These are phyloP conservation scores for Actinomortierella ambigua DNA, from an alignment of 371 early-diverging fungal genomes.

Conservation along the genomic window DNA sequence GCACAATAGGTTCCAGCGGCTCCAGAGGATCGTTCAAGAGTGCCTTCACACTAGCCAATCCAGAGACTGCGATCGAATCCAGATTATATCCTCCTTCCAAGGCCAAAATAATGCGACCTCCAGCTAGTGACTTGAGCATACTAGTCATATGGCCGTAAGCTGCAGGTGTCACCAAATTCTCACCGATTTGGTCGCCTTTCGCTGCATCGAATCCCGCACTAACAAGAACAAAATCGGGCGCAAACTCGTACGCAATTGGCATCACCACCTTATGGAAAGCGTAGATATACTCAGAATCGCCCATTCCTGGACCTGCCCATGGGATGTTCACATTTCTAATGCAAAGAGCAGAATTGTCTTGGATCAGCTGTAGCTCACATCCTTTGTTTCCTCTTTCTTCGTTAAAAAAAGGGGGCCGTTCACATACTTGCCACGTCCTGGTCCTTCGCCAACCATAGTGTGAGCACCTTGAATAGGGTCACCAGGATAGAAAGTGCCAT, in stretches of 20 bases:
- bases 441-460: slow-evolving; percentile 60
- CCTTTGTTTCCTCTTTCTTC: not conserved
- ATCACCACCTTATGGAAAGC: slow-evolving; percentile 80
- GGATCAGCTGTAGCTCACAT: too few relatives aligned
- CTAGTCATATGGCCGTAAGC: slow-evolving; percentile 90
- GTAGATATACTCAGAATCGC: slow-evolving; percentile 87
- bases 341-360: not conserved
- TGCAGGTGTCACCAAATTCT: slow-evolving; percentile 80
- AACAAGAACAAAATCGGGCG: slow-evolving; percentile 84
- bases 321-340: slow-evolving; percentile 86
- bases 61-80: slow-evolving; percentile 74
- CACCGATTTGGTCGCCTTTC: slow-evolving; percentile 83
- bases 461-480: slow-evolving; percentile 57
- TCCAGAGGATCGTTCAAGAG: slow-evolving; percentile 68
- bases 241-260: slow-evolving; percentile 84
- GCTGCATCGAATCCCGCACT: slow-evolving; percentile 93
- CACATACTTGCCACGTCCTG: slow-evolving; percentile 69
- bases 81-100: slow-evolving; percentile 90
- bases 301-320: slow-evolving; percentile 80
- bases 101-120: slow-evolving; percentile 76
- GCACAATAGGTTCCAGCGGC: slow-evolving; percentile 43
- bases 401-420: slow-evolving; percentile 5
- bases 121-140: slow-evolving; percentile 70
- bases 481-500: slow-evolving; percentile 79
- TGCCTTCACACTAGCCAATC: slow-evolving; percentile 75